These are phyloP conservation scores for Adansonia grandidieri DNA, from an alignment of 441 rosid species.

Conservation along the genomic window DNA sequence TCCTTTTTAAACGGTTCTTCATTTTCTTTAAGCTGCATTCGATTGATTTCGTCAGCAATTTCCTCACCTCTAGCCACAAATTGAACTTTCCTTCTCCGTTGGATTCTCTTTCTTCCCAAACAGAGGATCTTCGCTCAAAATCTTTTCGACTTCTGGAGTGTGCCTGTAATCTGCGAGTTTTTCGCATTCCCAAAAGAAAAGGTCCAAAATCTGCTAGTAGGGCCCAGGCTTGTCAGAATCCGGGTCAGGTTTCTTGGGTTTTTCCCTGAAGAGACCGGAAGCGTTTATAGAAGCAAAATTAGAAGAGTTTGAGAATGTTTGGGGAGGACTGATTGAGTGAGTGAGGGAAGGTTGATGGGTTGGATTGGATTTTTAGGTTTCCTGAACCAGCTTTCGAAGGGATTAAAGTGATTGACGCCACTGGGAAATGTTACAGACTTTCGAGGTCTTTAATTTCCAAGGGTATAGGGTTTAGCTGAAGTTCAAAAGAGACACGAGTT, in stretches of 20 bases:
- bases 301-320: conserved; percentile 31
- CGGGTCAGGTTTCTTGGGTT: conserved; percentile 36
- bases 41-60: conserved; percentile 60
- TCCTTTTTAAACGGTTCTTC: conserved; percentile 61
- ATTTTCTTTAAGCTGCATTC: conserved; percentile 62
- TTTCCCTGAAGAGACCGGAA: conserved; percentile 32
- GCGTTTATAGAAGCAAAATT: conserved; percentile 60
- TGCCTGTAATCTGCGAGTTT: conserved; percentile 72
- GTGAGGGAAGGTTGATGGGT: conserved; percentile 49
- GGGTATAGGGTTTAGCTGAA: conserved; percentile 2
- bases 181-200: conserved; percentile 74
- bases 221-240: conserved; percentile 46
- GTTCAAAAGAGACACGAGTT: not conserved
- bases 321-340: conserved; percentile 38
- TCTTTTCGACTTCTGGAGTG: conserved; percentile 70
- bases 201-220: conserved; percentile 54
- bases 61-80: conserved; percentile 69
- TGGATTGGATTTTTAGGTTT: conserved; percentile 71
- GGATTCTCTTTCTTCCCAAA: conserved; percentile 75
- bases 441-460: not conserved
- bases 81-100: conserved; percentile 59
- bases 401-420: conserved; percentile 80
- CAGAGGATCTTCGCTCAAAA: conserved; percentile 58
- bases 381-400: conserved; percentile 77
- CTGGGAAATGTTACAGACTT: conserved; percentile 11